These are phyloP conservation scores for Blastocystis sp. DNA, from an alignment of 352 stramenopile genomes.

Conservation along the genomic window DNA sequence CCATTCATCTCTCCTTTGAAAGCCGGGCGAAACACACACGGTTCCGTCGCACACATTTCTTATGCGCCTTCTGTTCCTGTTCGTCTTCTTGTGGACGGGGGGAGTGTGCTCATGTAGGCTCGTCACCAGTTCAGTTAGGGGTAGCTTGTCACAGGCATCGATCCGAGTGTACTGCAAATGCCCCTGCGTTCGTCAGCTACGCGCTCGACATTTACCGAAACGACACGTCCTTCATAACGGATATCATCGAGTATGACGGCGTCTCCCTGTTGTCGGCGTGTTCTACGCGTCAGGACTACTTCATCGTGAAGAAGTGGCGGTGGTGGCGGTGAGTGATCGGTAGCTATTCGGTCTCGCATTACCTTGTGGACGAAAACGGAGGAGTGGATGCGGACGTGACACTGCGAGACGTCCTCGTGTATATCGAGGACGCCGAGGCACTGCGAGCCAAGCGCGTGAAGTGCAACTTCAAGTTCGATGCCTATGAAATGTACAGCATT, in stretches of 20 bases:
- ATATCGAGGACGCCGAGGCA: background rate
- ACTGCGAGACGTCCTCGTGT: background rate
- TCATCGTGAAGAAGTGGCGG: constrained; percentile 7
- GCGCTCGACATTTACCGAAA: constrained; percentile 1
- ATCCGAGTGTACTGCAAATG: background rate
- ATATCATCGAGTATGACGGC: background rate
- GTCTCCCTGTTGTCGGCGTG: background rate
- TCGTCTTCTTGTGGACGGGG: background rate
- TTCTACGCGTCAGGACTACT: constrained; percentile 4
- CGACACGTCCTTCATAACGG: background rate
- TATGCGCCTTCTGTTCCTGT: background rate
- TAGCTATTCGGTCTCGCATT: constrained; percentile 1
- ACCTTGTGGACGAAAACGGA: background rate
- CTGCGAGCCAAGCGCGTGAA: constrained; percentile 1
- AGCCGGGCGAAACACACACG: no score
- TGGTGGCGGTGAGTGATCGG: background rate
- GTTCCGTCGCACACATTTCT: background rate
- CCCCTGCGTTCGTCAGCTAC: background rate
- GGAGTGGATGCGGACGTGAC: background rate
- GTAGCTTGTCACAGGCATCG: constrained; percentile 4
- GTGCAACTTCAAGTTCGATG: background rate
- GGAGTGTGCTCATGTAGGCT: background rate
- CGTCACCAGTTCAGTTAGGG: background rate
- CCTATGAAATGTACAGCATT: background rate
- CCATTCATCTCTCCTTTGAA: no score